Conservation (phyloP, 1,284 basidiomycete species). For the Ganoderma sp. region DNA sequence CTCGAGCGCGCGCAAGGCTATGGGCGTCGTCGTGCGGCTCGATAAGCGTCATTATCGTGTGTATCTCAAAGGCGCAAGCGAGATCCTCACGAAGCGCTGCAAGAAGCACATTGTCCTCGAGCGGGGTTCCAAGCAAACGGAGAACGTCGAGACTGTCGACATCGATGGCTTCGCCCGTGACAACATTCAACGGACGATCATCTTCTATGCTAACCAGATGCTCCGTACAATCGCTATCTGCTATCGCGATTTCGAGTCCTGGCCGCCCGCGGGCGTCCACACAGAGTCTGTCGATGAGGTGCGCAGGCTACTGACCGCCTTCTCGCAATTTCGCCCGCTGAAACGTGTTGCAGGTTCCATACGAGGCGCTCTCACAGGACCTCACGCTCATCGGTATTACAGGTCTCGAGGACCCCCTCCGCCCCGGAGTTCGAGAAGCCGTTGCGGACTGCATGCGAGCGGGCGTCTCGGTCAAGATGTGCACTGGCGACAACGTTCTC, state of each 20-base stretch:
- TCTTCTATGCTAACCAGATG: slow-evolving; percentile 96
- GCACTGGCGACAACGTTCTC: slow-evolving; percentile 96
- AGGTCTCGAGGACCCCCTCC: slow-evolving; percentile 96
- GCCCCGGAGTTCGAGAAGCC: slow-evolving; percentile 87
- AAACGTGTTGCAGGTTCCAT: slow-evolving; percentile 61
- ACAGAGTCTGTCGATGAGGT: slow-evolving; percentile 63
- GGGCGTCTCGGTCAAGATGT: slow-evolving; percentile 98
- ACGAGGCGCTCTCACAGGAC: slow-evolving; percentile 72
- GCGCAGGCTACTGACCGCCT: slow-evolving; percentile 9
- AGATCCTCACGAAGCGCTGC: slow-evolving; percentile 86
- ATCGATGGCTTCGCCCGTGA: slow-evolving; percentile 73
- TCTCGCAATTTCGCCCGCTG: slow-evolving; percentile 1
- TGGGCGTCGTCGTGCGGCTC: slow-evolving; percentile 87
- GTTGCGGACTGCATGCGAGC: slow-evolving; percentile 87
- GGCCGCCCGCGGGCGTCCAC: slow-evolving; percentile 74
- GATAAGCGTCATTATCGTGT: slow-evolving; percentile 63
- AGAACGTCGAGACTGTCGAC: slow-evolving; percentile 58
- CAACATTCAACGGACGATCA: slow-evolving; percentile 90
- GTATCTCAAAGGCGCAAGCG: slow-evolving; percentile 93
- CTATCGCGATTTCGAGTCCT: slow-evolving; percentile 86
- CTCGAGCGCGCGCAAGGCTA: slow-evolving; percentile 93
- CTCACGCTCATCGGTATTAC: slow-evolving; percentile 88
- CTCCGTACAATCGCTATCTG: slow-evolving; percentile 93
- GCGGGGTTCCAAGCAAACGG: slow-evolving; percentile 41
- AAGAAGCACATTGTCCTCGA: slow-evolving; percentile 73